Percentiles rank a stretch among this genome's conserved stretches.
These are phyloP conservation scores for Phoenix dactylifera DNA, from an alignment of 176 grass and related monocot genomes.

Conservation along the genomic window DNA sequence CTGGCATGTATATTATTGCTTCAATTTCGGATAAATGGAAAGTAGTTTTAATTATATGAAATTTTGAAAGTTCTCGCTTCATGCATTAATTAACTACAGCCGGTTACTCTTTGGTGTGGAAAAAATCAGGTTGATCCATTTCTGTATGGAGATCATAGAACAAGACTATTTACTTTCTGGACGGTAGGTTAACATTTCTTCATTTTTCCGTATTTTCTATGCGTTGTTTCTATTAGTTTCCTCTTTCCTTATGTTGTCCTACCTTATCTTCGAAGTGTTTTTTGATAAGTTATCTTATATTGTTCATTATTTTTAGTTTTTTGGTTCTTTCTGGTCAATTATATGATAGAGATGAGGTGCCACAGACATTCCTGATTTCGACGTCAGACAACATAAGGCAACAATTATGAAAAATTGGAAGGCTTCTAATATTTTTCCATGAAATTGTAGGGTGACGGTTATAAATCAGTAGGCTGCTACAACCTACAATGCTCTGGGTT, in stretches of 20 bases:
- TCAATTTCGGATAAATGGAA: no score
- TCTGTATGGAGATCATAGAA: conserved; percentile 13
- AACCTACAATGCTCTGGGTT: conserved; percentile 10
- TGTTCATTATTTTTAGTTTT: neutral
- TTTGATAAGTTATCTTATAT: neutral
- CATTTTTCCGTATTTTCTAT: neutral
- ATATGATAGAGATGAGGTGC: no score
- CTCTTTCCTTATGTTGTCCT: neutral
- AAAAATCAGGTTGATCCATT: neutral
- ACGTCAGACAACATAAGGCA: no score
- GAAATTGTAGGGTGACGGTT: conserved; percentile 5
- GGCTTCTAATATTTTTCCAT: neutral
- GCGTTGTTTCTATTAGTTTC: neutral
- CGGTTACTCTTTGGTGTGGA: no score
- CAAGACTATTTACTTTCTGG: conserved; percentile 13
- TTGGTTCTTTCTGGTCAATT: no score
- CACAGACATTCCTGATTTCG: no score
- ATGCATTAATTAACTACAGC: no score
- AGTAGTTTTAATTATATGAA: no score
- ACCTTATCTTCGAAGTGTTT: neutral
- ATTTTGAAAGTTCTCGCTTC: no score
- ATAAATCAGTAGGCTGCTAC: conserved; percentile 12
- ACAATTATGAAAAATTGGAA: neutral
- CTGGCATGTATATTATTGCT: no score
- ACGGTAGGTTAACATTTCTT: neutral